phyloP scores from a whole-genome alignment of 345 rosid genomes.

The Populus davidiana region DNA sequence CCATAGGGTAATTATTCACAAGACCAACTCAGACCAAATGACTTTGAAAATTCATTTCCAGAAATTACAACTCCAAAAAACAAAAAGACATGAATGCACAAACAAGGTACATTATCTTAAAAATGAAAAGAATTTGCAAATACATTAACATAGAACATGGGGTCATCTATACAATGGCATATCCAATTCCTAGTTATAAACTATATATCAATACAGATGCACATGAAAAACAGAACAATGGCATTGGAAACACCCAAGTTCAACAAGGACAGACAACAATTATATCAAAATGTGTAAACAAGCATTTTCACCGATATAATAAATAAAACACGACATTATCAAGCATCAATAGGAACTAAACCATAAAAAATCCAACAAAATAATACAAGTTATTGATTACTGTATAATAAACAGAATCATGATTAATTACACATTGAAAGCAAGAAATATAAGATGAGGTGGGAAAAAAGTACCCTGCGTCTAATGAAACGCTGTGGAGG shows the following conservation, averaged over 20 bases:
- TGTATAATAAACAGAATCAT: too few species aligned
- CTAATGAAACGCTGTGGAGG: slow-evolving; percentile 82
- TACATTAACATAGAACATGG: not conserved
- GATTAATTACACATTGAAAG: not conserved
- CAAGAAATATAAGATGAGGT: not conserved
- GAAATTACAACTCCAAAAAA: not conserved
- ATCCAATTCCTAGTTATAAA: not conserved
- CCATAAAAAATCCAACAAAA: not conserved
- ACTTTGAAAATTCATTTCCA: not conserved
- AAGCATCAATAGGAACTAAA: not conserved
- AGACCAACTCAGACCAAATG: not conserved
- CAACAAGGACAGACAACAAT: too few species aligned
- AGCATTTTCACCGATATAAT: too few species aligned
- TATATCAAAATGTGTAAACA: too few species aligned
- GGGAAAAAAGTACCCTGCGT: slow-evolving; percentile 49
- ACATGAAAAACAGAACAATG: not conserved
- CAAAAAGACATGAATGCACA: not conserved
- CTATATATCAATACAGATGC: not conserved
- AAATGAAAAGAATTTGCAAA: not conserved
- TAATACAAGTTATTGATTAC: too few species aligned
- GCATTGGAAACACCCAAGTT: too few species aligned
- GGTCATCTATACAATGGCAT: not conserved
- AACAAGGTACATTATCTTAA: not conserved
- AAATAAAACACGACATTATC: not conserved
- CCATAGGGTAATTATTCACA: not conserved